Evolutionary conservation across 768 basidiomycete genomes (phyloP), one percentile per base, ranked within the genome.

Genomic region (Rhodotorula graminis): DNA sequence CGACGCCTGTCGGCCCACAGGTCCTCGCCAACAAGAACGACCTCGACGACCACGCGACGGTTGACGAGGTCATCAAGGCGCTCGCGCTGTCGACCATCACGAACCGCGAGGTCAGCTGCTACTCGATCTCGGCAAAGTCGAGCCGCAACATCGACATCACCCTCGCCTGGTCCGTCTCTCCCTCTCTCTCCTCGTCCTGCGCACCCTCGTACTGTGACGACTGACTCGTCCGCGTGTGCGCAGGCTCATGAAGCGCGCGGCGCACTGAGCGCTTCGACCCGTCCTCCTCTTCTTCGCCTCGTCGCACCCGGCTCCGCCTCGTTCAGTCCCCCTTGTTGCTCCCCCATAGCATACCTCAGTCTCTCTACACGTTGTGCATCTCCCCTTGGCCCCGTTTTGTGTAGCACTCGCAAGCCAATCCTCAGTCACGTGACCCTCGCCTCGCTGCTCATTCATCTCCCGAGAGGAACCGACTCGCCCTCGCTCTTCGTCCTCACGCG

Each of bases 11-110:
- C 9, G 12, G 11, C 16, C 19, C 33, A 18, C 61, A 75, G 74
- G 74, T 75, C 6, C 64, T 75, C 19, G 74, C 60, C 21, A 75
- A 75, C 74, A 75, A 75, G 68, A 72, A 69, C 49, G 74, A 75
- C 52, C 19, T 75, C 7, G 46, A 59, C 18, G 50, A 33, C 0
- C 74, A 75, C 31, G 70, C 74, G 0, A 42, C 42, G 19, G 68
- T 75, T 44, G 64, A 75, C 61, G 67, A 72, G 47, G 42, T 75
- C 27, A 75, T 75, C 58, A 27, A 61, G 50, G 70, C 55, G 15
- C 50, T 75, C 2, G 67, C 57, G 0, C n/a, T 75, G n/a, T 16
- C 46, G 19, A 37, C 37, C 6, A 64, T 75, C 31, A 25, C 33
- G 12, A 70, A 75, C 52, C 61, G 74, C 27, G 74, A 75, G 47